Conservation (phyloP, 345 rosid genomes). For the Microcos paniculata region DNA sequence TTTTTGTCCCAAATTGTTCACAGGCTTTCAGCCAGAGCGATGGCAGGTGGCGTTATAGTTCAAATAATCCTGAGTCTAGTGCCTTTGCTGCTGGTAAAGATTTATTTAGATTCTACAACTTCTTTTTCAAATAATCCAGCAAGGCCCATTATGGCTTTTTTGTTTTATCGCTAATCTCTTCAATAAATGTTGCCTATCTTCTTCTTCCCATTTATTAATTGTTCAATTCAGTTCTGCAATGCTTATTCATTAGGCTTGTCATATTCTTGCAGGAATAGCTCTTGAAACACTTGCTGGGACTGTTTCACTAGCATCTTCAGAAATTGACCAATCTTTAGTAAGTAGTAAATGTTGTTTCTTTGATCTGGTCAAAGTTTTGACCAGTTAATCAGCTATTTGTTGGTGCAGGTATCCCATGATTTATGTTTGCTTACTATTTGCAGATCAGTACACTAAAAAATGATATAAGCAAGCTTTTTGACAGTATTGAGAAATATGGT, state of each 20-base stretch:
- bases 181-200: background rate
- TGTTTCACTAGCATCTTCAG: slow-evolving; percentile 73
- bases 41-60: slow-evolving; percentile 91
- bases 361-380: background rate
- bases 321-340: slow-evolving; percentile 81
- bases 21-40: slow-evolving; percentile 95
- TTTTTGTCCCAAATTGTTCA: slow-evolving; percentile 26
- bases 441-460: slow-evolving; percentile 69
- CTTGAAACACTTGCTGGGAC: slow-evolving; percentile 88
- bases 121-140: background rate
- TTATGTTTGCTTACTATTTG: slow-evolving; percentile 20
- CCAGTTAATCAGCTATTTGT: background rate
- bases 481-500: slow-evolving; percentile 84
- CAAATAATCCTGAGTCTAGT: slow-evolving; percentile 77
- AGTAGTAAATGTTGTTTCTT: slow-evolving; percentile 16
- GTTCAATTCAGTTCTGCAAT: background rate
- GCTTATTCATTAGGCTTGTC: slow-evolving; percentile 5
- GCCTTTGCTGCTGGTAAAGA: slow-evolving; percentile 84
- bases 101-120: background rate
- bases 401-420: background rate
- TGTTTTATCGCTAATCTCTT: background rate
- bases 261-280: slow-evolving; percentile 66
- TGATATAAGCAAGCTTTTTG: slow-evolving; percentile 81
- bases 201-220: slow-evolving; percentile 6
- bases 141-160: background rate